Conservation (phyloP, 2,329 filamentous ascomycete species). For the Aplosporella prunicola region DNA sequence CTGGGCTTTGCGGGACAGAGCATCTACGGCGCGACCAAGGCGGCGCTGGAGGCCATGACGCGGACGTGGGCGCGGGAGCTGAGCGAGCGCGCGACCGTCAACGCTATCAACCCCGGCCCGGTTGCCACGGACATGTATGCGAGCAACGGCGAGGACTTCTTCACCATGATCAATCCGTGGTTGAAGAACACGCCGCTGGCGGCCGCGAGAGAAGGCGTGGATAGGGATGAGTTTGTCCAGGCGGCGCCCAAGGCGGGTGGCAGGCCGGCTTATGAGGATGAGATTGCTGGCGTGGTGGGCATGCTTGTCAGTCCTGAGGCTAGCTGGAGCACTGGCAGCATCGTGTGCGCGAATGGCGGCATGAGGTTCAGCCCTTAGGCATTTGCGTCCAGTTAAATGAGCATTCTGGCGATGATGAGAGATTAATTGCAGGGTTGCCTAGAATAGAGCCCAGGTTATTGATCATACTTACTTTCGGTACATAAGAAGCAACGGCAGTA, state of each 20-base stretch:
- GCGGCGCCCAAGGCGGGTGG: conserved; percentile 40
- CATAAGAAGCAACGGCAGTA: too few species aligned
- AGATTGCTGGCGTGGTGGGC: conserved; percentile 66
- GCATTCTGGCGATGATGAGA: too few species aligned
- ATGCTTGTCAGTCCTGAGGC: conserved; percentile 66
- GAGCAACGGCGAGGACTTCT: conserved; percentile 47
- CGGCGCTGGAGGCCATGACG: conserved; percentile 60
- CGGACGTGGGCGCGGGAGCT: conserved; percentile 57
- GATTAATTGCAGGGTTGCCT: too few species aligned
- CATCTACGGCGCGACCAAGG: conserved; percentile 58
- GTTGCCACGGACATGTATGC: conserved; percentile 60
- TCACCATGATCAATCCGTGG: conserved; percentile 49
- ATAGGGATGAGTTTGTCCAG: conserved; percentile 47
- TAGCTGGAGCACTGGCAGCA: conserved; percentile 70
- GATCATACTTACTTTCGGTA: too few species aligned
- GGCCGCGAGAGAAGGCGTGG: conserved; percentile 50
- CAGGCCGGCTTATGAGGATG: conserved; percentile 51
- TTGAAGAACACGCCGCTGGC: conserved; percentile 57
- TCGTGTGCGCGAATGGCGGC: conserved; percentile 72
- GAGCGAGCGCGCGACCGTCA: conserved; percentile 53
- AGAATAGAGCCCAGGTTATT: too few species aligned
- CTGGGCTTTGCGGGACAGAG: conserved; percentile 50
- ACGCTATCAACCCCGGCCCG: conserved; percentile 57
- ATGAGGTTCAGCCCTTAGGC: conserved; percentile 46
- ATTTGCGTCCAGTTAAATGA: too few species aligned